Base-by-base conservation (phyloP, 1,139 yeast genomes). In the Geotrichum bryndzae region DNA sequence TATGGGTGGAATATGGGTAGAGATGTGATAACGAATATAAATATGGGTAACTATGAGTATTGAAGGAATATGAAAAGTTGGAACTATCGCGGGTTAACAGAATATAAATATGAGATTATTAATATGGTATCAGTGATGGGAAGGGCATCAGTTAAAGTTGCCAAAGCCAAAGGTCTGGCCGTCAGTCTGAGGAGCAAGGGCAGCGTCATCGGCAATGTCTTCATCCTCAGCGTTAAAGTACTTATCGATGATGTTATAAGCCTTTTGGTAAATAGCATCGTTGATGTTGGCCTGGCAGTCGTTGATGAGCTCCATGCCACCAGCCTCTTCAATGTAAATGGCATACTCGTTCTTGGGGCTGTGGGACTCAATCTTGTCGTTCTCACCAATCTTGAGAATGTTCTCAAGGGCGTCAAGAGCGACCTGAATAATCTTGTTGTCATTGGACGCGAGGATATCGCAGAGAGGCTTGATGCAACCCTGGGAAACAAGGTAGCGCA, bases 381-480 rank as follows among this genome's bases (percentile, higher is more conserved):
- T 78, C 74, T 94, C 98, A 69, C 99, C 99, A 80, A 91, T 88
- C 78, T 90, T 89, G 72, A 94, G 81, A 69, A 94, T 91, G 75
- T 94, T 94, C 74, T 90, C 97, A 72, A 94, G 82, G 3, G 97
- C 96, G 76, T 94, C 99, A 69, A 94, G 83, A 8, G 98, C 90
- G 60, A 95, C 97, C 76, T 92, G 97, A 68, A 92, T 88, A 68
- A 92, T 90, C 77, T 89, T 90, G 74, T 90, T 84, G 76, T 94
- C 99, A 66, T 95, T 94, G 68, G 90, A 86, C 11, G 87, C 84
- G 68, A 94, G 81, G 72, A 95, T 81, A 75, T 94, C 99, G 79
- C 99, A 94, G 72, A 94, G 82, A 54, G 99, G 99, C 79, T 92
- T 94, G 77, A 94, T 92, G 79, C 98, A 91, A 51, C 98, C 99